phyloP scores from a whole-genome alignment of 139 green algal species.

The Chlamydomonas eustigma region DNA sequence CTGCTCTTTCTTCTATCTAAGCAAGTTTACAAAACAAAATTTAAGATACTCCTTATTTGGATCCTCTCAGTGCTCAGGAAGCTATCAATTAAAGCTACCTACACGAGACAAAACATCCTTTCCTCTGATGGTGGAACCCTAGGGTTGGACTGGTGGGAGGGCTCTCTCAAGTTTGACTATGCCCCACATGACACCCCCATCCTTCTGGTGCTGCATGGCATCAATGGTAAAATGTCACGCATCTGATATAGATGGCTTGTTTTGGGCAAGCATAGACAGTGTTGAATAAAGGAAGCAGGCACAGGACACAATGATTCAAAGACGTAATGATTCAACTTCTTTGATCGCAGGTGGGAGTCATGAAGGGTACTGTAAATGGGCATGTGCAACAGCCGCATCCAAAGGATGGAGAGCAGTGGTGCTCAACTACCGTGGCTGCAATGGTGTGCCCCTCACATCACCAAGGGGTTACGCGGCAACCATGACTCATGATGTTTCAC shows the following conservation, averaged over 20 bases:
- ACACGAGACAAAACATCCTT: constrained; percentile 43
- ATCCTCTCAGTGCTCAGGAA: constrained; percentile 10
- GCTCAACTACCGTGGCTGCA: constrained; percentile 70
- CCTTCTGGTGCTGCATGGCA: constrained; percentile 55
- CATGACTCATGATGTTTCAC: constrained; percentile 50
- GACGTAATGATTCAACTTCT: too few species aligned
- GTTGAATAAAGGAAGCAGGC: too few species aligned
- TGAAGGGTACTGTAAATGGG: constrained; percentile 71
- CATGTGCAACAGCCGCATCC: constrained; percentile 34
- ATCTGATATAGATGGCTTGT: too few species aligned
- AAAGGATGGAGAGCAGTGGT: constrained; percentile 53
- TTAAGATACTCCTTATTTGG: too few species aligned
- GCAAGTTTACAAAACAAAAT: too few species aligned
- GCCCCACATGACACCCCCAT: constrained; percentile 31
- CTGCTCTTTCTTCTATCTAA: too few species aligned
- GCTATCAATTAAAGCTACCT: constrained; percentile 15
- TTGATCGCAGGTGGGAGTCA: constrained; percentile 58
- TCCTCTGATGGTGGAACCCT: constrained; percentile 54
- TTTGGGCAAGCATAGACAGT: too few species aligned
- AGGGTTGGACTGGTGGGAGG: constrained; percentile 66
- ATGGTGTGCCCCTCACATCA: constrained; percentile 53
- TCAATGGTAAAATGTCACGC: constrained; percentile 50
- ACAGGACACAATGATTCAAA: too few species aligned
- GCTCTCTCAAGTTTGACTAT: constrained; percentile 26
- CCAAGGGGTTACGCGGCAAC: constrained; percentile 48